phyloP scores from a whole-genome alignment of 1,284 basidiomycete species.

The Takashimella tepidaria region DNA sequence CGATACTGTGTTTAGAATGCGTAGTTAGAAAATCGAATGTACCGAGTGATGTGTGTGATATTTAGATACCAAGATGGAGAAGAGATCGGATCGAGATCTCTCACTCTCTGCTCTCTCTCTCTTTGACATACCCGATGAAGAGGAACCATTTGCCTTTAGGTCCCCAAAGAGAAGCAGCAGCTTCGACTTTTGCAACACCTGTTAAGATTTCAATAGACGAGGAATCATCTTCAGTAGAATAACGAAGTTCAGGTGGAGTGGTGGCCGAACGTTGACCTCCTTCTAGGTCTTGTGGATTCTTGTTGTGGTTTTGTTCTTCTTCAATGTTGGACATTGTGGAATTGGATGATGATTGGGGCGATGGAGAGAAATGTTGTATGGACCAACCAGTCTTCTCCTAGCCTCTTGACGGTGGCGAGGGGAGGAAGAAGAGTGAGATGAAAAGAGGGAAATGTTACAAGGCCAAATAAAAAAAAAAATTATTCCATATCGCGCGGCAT shows the following conservation, averaged over 20 bases:
- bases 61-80: neutral
- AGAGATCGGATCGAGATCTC: neutral
- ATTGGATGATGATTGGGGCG: neutral
- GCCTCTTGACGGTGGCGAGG: neutral
- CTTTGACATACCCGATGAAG: slow-evolving; percentile 56
- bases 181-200: slow-evolving; percentile 41
- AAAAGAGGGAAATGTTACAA: neutral
- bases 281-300: neutral
- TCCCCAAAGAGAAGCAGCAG: slow-evolving; percentile 42
- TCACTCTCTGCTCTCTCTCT: neutral
- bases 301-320: neutral
- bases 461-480: neutral
- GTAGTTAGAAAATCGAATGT: no score
- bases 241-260: neutral
- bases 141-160: slow-evolving; percentile 55
- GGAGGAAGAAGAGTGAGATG: neutral
- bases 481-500: neutral
- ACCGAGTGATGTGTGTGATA: neutral
- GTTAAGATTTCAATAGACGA: neutral
- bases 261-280: no score
- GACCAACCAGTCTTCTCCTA: no score
- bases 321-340: neutral
- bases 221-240: neutral
- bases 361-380: neutral
- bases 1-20: slow-evolving; percentile 52